Conservation (phyloP, 148 eudicot species). For the Rhododendron kiyosumense region DNA sequence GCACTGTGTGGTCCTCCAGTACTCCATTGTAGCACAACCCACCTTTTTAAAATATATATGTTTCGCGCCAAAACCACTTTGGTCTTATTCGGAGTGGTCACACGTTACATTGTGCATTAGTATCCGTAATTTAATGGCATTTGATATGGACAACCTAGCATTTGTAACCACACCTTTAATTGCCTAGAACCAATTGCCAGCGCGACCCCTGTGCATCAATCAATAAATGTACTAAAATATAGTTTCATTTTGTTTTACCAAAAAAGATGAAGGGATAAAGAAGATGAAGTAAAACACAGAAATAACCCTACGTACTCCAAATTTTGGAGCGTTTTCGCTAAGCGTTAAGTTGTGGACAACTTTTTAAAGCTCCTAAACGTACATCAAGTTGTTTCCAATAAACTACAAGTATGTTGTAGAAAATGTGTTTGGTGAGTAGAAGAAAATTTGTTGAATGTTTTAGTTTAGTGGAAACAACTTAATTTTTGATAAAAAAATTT, state of each 20-base stretch:
- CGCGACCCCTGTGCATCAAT: not conserved
- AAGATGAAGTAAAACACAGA: too few species aligned
- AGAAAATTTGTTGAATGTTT: too few species aligned
- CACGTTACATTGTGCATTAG: not conserved
- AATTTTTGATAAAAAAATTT: too few species aligned
- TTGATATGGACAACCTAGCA: not conserved
- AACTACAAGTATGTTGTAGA: too few species aligned
- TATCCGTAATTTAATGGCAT: not conserved
- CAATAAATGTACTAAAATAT: not conserved
- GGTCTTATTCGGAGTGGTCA: not conserved
- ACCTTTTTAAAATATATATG: not conserved
- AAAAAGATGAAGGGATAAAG: not conserved
- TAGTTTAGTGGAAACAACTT: too few species aligned
- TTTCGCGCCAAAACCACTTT: constrained; percentile 7
- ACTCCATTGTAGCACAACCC: not conserved
- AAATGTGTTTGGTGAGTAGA: too few species aligned
- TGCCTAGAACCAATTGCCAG: not conserved
- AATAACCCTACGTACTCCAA: not conserved
- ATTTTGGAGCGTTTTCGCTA: too few species aligned
- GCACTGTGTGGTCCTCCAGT: not conserved
- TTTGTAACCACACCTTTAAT: not conserved
- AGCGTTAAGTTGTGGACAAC: too few species aligned
- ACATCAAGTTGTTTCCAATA: too few species aligned
- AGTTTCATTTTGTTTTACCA: not conserved
- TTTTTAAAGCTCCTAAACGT: too few species aligned